These are phyloP conservation scores for Plasmodium reichenowi DNA, from an alignment of 169 alveolate species.

Conservation along the genomic window DNA sequence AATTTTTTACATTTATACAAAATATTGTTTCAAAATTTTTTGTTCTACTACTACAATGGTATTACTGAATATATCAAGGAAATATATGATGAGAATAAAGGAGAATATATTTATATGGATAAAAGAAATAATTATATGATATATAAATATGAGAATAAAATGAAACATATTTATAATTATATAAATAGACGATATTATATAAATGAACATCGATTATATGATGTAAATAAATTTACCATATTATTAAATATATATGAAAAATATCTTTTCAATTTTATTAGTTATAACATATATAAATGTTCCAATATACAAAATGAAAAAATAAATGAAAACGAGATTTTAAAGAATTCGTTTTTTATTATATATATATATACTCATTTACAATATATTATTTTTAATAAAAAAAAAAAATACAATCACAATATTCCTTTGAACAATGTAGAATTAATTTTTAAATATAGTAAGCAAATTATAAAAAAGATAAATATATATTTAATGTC, in stretches of 20 bases:
- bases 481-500: neutral
- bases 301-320: neutral
- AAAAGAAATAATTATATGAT: neutral
- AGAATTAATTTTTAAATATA: constrained; percentile 20
- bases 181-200: constrained; percentile 38
- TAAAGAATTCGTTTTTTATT: neutral
- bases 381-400: constrained; percentile 4
- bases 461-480: constrained; percentile 7
- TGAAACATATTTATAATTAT: constrained; percentile 11
- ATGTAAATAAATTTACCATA: constrained; percentile 39
- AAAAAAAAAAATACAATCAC: neutral
- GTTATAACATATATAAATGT: constrained; percentile 9
- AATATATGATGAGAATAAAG: too few species aligned
- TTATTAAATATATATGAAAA: constrained; percentile 38
- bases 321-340: neutral
- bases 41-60: neutral
- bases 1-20: constrained; percentile 22
- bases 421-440: neutral
- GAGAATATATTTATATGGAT: neutral
- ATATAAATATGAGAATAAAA: constrained; percentile 20
- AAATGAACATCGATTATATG: constrained; percentile 14
- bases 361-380: constrained; percentile 23
- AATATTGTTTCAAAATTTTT: constrained; percentile 11
- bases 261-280: constrained; percentile 12
- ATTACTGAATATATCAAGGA: neutral